Evolutionary conservation across 305 asterid species (phyloP).

Genomic region (Fraxinus paxiana): DNA sequence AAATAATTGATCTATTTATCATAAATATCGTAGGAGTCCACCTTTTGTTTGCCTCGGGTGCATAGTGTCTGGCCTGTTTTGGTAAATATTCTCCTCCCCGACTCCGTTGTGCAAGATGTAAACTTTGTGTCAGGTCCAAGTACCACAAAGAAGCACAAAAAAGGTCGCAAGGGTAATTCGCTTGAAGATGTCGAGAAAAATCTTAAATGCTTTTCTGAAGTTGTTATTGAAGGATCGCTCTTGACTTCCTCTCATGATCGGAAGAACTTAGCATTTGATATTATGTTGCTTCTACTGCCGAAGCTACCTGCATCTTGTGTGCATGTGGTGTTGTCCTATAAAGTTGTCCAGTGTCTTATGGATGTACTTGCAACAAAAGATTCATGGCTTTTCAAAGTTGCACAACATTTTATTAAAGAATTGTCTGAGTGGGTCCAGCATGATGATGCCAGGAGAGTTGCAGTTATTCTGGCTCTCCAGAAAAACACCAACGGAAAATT

Average conservation of each 20-base stretch:
- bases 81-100: conserved; percentile 65
- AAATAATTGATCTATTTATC: conserved; percentile 15
- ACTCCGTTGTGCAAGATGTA: conserved; percentile 42
- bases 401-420: conserved; percentile 70
- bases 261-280: conserved; percentile 76
- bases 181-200: conserved; percentile 62
- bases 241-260: conserved; percentile 88
- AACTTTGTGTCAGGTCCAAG: conserved; percentile 44
- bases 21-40: conserved; percentile 67
- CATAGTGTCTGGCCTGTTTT: conserved; percentile 80
- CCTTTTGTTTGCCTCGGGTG: conserved; percentile 85
- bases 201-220: conserved; percentile 59
- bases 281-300: conserved; percentile 64
- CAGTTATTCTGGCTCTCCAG: conserved; percentile 80
- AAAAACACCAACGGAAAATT: conserved; percentile 84
- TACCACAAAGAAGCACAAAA: conserved; percentile 72
- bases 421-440: conserved; percentile 67
- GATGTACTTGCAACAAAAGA: conserved; percentile 76
- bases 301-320: conserved; percentile 66
- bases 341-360: conserved; percentile 78
- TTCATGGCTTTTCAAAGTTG: conserved; percentile 86
- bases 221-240: conserved; percentile 76
- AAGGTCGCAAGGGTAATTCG: conserved; percentile 53
- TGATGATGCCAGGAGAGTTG: conserved; percentile 71
- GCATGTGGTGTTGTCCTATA: conserved; percentile 53